Evolutionary conservation across 441 rosid genomes (phyloP).

Genomic region (Adansonia grandidieri): DNA sequence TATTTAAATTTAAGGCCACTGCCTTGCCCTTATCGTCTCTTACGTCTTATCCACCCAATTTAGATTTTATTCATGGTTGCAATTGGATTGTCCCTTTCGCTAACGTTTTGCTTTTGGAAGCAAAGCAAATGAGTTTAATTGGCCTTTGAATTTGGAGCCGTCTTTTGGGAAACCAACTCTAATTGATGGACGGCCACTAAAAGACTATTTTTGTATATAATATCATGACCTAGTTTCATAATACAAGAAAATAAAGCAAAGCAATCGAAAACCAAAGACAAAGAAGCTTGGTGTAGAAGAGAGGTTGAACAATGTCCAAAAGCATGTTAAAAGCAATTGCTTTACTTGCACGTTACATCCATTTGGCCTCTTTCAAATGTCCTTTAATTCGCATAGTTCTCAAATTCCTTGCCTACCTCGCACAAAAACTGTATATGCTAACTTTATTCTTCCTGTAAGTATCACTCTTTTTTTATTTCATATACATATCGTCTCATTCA

Average conservation of each 20-base stretch:
- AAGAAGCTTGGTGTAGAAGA: constrained; percentile 16
- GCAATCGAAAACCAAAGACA: neutral
- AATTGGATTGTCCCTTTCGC: neutral
- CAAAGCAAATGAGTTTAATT: neutral
- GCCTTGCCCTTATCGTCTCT: no score
- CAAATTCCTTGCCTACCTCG: constrained; percentile 6
- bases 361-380: neutral
- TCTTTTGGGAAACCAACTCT: neutral
- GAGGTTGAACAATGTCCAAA: constrained; percentile 21
- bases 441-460: neutral
- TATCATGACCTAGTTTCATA: neutral
- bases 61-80: neutral
- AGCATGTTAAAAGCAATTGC: constrained; percentile 10
- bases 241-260: neutral
- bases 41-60: no score
- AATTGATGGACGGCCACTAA: neutral
- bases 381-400: neutral
- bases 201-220: neutral
- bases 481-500: neutral
- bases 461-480: neutral
- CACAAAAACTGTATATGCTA: constrained; percentile 7
- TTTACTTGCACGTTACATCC: constrained; percentile 18
- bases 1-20: no score
- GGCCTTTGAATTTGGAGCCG: neutral
- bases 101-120: neutral